These are phyloP conservation scores for Gynandropsis gynandra DNA, from an alignment of 345 rosid species.

Conservation along the genomic window DNA sequence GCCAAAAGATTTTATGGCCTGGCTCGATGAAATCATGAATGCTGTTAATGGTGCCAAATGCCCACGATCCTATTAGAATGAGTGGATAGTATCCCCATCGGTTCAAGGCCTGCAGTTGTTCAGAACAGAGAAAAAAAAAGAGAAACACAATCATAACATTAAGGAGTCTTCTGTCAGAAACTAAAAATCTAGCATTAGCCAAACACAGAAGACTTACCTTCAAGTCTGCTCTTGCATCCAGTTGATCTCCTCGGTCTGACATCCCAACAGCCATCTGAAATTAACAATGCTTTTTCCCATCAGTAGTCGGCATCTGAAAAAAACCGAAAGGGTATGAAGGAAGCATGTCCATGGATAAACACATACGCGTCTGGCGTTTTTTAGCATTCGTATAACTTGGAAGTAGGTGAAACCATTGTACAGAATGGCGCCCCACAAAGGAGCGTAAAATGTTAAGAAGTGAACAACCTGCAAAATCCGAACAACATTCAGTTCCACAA, in stretches of 20 bases:
- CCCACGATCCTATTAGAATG: slow-evolving; percentile 90
- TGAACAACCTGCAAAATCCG: slow-evolving; percentile 66
- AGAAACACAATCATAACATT: slow-evolving; percentile 1
- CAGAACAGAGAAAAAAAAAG: slow-evolving; percentile 11
- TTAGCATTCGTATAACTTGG: slow-evolving; percentile 94
- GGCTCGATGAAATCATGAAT: slow-evolving; percentile 80
- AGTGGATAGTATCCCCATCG: slow-evolving; percentile 97
- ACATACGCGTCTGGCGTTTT: slow-evolving; percentile 86
- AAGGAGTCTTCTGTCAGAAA: not conserved
- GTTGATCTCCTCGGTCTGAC: slow-evolving; percentile 63
- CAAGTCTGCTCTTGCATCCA: slow-evolving; percentile 57
- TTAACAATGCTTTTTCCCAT: slow-evolving; percentile 2
- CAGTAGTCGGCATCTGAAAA: not conserved
- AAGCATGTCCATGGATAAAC: not conserved
- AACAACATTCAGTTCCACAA: slow-evolving; percentile 5
- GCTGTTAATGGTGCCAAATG: slow-evolving; percentile 82
- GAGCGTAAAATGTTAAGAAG: slow-evolving; percentile 76
- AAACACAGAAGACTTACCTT: slow-evolving; percentile 45
- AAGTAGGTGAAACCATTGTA: slow-evolving; percentile 89
- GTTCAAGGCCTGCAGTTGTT: slow-evolving; percentile 64
- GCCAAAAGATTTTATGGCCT: slow-evolving; percentile 84
- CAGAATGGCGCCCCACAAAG: slow-evolving; percentile 95
- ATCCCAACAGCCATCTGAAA: slow-evolving; percentile 93
- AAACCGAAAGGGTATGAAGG: not conserved
- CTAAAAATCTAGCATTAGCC: too few species aligned